These are phyloP conservation scores for Bisporella sp. DNA, from an alignment of 2,329 filamentous ascomycete genomes.

Conservation along the genomic window DNA sequence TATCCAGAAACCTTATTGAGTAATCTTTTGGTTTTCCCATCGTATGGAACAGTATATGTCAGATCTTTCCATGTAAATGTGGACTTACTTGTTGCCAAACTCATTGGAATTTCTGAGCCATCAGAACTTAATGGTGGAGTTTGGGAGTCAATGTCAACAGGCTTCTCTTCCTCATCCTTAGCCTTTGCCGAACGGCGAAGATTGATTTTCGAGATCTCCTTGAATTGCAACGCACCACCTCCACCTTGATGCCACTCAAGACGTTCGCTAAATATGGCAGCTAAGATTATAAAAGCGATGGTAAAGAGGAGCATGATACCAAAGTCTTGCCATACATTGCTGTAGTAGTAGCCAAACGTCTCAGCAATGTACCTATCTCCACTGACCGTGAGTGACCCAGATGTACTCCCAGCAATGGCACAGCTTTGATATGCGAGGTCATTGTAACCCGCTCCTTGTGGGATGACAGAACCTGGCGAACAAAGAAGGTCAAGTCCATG, in stretches of 20 bases:
- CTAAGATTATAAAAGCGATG: conserved; percentile 52
- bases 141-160: too few relatives aligned
- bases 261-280: conserved; percentile 55
- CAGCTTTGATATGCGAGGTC: conserved; percentile 40
- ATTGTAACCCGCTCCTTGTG: conserved; percentile 36
- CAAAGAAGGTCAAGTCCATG: conserved; percentile 68
- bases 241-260: conserved; percentile 68
- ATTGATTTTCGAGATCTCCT: conserved; percentile 20
- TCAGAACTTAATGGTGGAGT: too few relatives aligned
- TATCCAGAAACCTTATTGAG: conserved; percentile 65
- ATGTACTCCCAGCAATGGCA: conserved; percentile 47
- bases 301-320: conserved; percentile 64
- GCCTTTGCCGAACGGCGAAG: too few relatives aligned
- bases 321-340: conserved; percentile 42
- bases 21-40: conserved; percentile 55
- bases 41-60: conserved; percentile 73
- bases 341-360: conserved; percentile 50
- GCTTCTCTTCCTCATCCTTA: too few relatives aligned
- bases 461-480: conserved; percentile 16
- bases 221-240: conserved; percentile 68
- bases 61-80: conserved; percentile 31
- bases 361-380: conserved; percentile 52
- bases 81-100: conserved; percentile 23
- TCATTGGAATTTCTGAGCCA: conserved; percentile 16
- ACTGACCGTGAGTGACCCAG: conserved; percentile 44